These are phyloP conservation scores for Magnusiomyces magnusii DNA, from an alignment of 1,139 yeast genomes.

Conservation along the genomic window DNA sequence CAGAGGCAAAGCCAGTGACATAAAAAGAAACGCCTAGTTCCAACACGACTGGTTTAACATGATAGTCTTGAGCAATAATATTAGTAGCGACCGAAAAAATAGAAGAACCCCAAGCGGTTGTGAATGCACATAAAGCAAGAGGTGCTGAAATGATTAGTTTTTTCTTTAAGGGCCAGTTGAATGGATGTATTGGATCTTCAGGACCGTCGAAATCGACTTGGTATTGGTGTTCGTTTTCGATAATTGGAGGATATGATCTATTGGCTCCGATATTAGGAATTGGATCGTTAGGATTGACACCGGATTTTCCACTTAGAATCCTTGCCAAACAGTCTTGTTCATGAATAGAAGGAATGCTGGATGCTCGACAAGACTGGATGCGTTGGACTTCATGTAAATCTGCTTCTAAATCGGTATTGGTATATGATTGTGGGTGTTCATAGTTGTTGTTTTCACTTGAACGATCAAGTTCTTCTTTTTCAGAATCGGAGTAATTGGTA, in stretches of 20 bases:
- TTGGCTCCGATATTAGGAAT: constrained; percentile 38
- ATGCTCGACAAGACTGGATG: not conserved
- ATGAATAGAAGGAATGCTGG: not conserved
- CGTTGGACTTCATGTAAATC: not conserved
- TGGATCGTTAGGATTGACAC: not conserved
- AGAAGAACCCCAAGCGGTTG: constrained; percentile 40
- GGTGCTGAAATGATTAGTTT: constrained; percentile 27
- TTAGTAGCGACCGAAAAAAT: constrained; percentile 35
- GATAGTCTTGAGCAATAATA: constrained; percentile 27
- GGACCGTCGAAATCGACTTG: constrained; percentile 47
- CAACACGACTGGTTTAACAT: constrained; percentile 30
- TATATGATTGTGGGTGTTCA: not conserved
- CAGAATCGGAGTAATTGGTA: not conserved
- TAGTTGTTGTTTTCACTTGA: too few relatives aligned
- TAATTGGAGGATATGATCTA: constrained; percentile 42
- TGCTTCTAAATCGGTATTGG: not conserved
- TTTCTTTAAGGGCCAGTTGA: constrained; percentile 38
- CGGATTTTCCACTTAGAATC: not conserved
- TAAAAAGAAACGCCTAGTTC: constrained; percentile 57
- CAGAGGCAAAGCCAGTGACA: constrained; percentile 76
- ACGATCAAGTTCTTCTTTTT: not conserved
- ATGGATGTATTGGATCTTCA: constrained; percentile 44
- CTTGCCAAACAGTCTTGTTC: not conserved
- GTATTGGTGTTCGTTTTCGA: constrained; percentile 41
- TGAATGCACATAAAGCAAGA: constrained; percentile 31